Evolutionary conservation across 208 protist genomes (phyloP), one percentile per base, ranked within the genome.

Genomic region (Leishmania tarentolae): DNA sequence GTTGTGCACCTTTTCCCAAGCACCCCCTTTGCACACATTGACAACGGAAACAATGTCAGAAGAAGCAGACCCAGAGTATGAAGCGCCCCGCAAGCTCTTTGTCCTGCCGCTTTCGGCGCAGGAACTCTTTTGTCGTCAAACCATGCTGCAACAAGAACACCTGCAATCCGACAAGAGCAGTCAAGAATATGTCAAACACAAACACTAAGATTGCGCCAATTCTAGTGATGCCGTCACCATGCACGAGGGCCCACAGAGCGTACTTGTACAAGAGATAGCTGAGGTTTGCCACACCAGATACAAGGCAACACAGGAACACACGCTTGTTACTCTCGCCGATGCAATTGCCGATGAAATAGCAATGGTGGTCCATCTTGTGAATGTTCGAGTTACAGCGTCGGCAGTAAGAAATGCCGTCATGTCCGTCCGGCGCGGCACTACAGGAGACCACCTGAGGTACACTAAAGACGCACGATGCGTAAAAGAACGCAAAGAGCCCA

Each of bases 271-370:
- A 78, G 13, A 95, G 61, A 68, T 89, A 90, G 24, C 83, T 74
- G 80, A 93, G 81, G 75, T 95, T 92, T 44, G 80, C 53, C 19
- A 89, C 77, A 57, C 86, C 86, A 3, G 80, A 28, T n/a, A 75
- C 17, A 8, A 94, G 71, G 56, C 85, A 88, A 5, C 56, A 70
- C 42, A 95, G 28, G 59, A 93, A 94, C 9, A 81, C 35, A n/a
- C 42, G 63, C 46, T 81, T 53, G 75, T 91, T 94, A 46, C 75
- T 73, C 0, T 37, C 53, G 57, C 90, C 89, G 46, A 93, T 85
- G 69, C 90, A 94, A 79, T 95, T 95, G 79, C 81, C 71, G n/a
- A 94, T 90, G 21, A 93, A 70, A 57, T 92, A 93, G 76, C 90
- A 93, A 75, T 94, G 90, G 77, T 94, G 90, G 68, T 94, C 87